Conservation (phyloP, 371 early-diverging fungal genomes). For the Zopfochytrium polystomum region DNA sequence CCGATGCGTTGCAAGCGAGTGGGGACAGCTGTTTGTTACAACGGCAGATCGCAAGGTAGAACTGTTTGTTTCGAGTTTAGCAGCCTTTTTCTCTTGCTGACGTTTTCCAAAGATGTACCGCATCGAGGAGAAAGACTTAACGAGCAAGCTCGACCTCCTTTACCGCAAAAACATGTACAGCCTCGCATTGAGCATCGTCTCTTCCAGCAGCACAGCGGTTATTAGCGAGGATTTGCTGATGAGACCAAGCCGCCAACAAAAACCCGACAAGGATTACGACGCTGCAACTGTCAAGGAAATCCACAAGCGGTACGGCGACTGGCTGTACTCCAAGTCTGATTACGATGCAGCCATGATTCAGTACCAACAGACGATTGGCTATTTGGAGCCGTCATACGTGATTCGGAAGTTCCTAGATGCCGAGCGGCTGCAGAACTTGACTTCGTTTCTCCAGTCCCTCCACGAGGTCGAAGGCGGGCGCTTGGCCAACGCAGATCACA, state of each 20-base stretch:
- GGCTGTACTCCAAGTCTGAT: conserved; percentile 82
- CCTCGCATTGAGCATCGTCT: conserved; percentile 69
- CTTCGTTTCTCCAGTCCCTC: conserved; percentile 82
- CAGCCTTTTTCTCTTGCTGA: conserved; percentile 1
- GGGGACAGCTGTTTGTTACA: conserved; percentile 86
- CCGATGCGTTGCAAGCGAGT: conserved; percentile 74
- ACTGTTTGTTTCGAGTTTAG: conserved; percentile 31
- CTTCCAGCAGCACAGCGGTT: too few species aligned
- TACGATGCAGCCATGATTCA: conserved; percentile 89
- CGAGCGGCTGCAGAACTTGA: conserved; percentile 84
- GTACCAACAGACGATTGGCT: conserved; percentile 85
- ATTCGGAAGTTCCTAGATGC: conserved; percentile 94
- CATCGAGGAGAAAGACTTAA: conserved; percentile 82
- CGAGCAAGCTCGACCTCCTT: conserved; percentile 79
- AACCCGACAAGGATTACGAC: too few species aligned
- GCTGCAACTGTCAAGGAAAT: too few species aligned
- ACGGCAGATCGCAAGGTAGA: conserved; percentile 77
- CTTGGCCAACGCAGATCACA: conserved; percentile 89
- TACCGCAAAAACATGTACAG: conserved; percentile 84
- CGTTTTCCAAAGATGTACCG: conserved; percentile 59
- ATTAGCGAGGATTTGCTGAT: too few species aligned
- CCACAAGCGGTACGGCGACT: conserved; percentile 89
- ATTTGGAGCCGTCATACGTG: conserved; percentile 92
- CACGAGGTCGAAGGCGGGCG: conserved; percentile 59
- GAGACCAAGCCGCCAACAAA: too few species aligned